Evolutionary conservation across 1,139 yeast genomes (phyloP).

Genomic region (Debaryomyces psychrophilus): DNA sequence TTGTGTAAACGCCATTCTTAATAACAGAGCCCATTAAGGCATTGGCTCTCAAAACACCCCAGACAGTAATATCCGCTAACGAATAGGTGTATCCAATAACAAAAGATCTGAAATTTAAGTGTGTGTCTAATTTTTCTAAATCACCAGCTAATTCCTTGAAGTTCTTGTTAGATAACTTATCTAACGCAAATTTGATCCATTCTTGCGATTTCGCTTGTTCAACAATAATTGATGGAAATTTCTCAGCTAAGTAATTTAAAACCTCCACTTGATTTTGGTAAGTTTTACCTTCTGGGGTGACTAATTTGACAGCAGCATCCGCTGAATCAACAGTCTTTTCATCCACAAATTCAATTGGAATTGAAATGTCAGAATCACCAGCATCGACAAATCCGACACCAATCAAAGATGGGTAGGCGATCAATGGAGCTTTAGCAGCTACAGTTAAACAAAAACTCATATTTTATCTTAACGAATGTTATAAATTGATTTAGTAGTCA

Average conservation of each 20-base stretch:
- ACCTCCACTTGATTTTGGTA: constrained; percentile 48
- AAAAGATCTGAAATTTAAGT: constrained; percentile 83
- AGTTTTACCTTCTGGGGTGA: constrained; percentile 49
- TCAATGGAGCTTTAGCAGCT: constrained; percentile 84
- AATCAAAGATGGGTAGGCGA: constrained; percentile 78
- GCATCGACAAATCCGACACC: constrained; percentile 76
- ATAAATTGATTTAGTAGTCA: neutral
- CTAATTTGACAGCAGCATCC: constrained; percentile 45
- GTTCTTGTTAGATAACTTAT: constrained; percentile 76
- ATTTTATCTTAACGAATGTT: neutral
- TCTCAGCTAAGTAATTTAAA: constrained; percentile 47
- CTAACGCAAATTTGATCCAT: constrained; percentile 73
- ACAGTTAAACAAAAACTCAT: constrained; percentile 54
- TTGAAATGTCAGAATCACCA: constrained; percentile 44
- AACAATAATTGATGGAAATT: constrained; percentile 44
- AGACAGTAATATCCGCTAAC: constrained; percentile 81
- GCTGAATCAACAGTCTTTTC: constrained; percentile 53
- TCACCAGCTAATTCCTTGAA: constrained; percentile 81
- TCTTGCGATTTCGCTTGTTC: constrained; percentile 41
- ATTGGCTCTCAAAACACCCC: constrained; percentile 95
- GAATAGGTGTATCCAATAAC: constrained; percentile 67
- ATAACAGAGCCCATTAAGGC: constrained; percentile 89
- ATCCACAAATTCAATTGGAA: constrained; percentile 68
- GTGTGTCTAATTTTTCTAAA: constrained; percentile 79
- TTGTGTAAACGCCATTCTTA: constrained; percentile 54